Base-by-base conservation (phyloP, 2,329 filamentous ascomycete species). In the Camptophora hylomeconis region DNA sequence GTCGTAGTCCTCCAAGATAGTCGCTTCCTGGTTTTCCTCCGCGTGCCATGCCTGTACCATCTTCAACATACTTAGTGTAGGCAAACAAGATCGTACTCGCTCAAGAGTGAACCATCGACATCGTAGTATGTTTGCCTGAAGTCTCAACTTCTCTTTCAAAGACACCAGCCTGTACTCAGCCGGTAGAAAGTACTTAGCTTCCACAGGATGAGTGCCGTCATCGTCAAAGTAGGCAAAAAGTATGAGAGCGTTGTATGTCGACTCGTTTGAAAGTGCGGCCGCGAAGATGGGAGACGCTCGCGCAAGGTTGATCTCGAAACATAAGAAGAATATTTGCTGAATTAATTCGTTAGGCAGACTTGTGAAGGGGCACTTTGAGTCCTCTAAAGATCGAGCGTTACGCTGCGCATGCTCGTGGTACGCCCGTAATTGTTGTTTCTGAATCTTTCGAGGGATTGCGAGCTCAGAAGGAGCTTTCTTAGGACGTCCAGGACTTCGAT, bases 241-340 rank as follows among this genome's bases (percentile, higher is more conserved):
- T 5, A 60, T 52, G 18, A 63, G 41, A 2, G 50, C 43, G 3
- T 47, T 43, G 27, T 60, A 63, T 4, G 63, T 49, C 3, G 49
- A 45, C 24, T 57, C 53, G 7, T 50, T 49, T 0, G 58, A 59
- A 7, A 64, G 36, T 2, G 49, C 51, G 1, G 44, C 41, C 7
- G 51, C 53, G 7, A 69, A 41, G 7, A 46, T 36, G 0, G 46
- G 48, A 0, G 65, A 68, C 4, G 53, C 50, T 10, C 48, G 48
- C 2, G 59, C 50, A 2, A 65, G 42, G 20, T 61, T 57, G 17
- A 61, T 38, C 36, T 67, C 63, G 14, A 59, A 41, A 5, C 58
- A 56, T 16, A 55, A 45, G n/a, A 63, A 47, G 35, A 69, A 69
- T 24, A 69, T 66, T 21, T 55, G 50, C 39, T 69, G 59, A n/a